A percentile compares a stretch with the other conserved stretches of the same genome.
phyloP scores from a whole-genome alignment of 331 rosid genomes.

The Telfairia occidentalis region DNA sequence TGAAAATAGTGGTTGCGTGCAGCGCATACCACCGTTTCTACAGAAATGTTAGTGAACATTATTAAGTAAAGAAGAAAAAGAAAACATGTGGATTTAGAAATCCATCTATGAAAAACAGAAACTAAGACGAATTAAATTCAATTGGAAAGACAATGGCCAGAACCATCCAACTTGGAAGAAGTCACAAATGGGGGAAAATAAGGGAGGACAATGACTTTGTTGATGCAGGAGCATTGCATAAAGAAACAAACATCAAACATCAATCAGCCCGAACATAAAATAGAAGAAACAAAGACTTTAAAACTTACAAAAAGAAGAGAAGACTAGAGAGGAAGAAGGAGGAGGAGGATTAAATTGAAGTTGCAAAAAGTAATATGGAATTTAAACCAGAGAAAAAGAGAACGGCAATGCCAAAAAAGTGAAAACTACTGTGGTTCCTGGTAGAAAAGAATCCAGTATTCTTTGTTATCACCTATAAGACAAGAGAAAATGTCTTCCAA shows the following conservation, averaged over 20 bases:
- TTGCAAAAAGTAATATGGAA: neutral
- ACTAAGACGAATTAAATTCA: neutral
- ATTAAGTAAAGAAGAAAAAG: neutral
- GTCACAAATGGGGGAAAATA: neutral
- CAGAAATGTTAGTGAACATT: neutral
- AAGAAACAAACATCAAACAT: neutral
- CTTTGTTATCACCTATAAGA: neutral
- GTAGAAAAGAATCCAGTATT: constrained; percentile 8
- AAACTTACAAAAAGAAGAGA: neutral
- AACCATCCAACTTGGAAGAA: neutral
- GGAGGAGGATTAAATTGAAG: neutral
- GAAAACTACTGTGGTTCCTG: neutral
- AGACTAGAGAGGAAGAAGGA: neutral
- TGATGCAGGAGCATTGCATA: constrained; percentile 6
- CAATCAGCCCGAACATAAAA: neutral
- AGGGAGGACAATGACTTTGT: constrained; percentile 1
- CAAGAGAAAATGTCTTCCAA: constrained; percentile 5
- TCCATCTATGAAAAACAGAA: neutral
- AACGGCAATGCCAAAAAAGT: neutral
- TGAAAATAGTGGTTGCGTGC: neutral
- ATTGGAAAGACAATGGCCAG: neutral
- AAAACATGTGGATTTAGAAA: neutral
- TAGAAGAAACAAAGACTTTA: neutral
- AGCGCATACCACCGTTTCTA: neutral
- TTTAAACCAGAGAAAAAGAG: neutral